Evolutionary conservation across 2,329 filamentous ascomycete genomes (phyloP).

Genomic region (Lecanicillium sp.): DNA sequence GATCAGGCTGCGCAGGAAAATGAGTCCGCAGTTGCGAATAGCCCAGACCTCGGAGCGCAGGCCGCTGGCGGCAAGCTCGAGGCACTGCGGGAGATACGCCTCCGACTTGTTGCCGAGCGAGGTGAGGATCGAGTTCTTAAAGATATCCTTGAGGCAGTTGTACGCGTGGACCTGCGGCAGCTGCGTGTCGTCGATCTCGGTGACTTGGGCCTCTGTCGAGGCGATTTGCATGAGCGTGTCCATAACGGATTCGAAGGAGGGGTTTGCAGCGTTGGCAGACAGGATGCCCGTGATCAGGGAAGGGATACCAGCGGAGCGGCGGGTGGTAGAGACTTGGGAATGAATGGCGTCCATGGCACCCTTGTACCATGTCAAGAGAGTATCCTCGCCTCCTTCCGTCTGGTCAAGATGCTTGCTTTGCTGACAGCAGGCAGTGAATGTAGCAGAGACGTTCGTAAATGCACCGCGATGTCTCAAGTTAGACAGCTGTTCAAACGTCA

Average conservation of each 20-base stretch:
- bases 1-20: constrained; percentile 81
- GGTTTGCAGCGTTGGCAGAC: constrained; percentile 52
- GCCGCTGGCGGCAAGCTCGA: constrained; percentile 74
- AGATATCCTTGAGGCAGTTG: constrained; percentile 89
- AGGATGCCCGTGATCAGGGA: constrained; percentile 79
- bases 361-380: constrained; percentile 66
- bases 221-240: constrained; percentile 55
- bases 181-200: constrained; percentile 56
- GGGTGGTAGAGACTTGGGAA: constrained; percentile 73
- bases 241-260: constrained; percentile 62
- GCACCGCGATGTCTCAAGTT: constrained; percentile 84
- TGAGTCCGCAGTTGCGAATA: constrained; percentile 85
- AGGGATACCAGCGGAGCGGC: constrained; percentile 87
- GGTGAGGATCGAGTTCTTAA: constrained; percentile 73
- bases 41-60: constrained; percentile 84
- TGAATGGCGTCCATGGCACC: constrained; percentile 64
- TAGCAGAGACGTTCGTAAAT: constrained; percentile 86
- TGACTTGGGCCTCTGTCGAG: constrained; percentile 43
- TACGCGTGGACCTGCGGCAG: constrained; percentile 90
- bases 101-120: constrained; percentile 68
- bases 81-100: constrained; percentile 62
- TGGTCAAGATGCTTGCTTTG: constrained; percentile 44
- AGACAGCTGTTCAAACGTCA: constrained; percentile 78
- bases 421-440: constrained; percentile 76
- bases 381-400: constrained; percentile 28